A percentile compares a stretch with the other conserved stretches of the same genome.
phyloP scores from a whole-genome alignment of 495 filamentous ascomycete genomes.

The Penicillium canariense region DNA sequence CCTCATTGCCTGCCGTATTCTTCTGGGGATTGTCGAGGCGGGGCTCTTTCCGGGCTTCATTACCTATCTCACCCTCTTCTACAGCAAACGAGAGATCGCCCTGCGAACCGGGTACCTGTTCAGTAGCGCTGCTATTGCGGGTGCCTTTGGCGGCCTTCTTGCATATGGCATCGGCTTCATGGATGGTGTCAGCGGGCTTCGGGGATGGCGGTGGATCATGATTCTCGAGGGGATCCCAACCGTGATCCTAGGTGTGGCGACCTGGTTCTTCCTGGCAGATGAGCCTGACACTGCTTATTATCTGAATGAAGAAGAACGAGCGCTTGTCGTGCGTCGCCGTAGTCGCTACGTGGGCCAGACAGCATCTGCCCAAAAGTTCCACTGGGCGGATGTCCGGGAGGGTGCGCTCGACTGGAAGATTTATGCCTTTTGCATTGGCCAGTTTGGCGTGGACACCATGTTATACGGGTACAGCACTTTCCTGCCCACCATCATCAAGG shows the following conservation, averaged over 20 bases:
- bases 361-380: conserved; percentile 57
- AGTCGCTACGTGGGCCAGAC: conserved; percentile 57
- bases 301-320: conserved; percentile 58
- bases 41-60: conserved; percentile 56
- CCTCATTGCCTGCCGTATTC: conserved; percentile 53
- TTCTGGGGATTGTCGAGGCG: conserved; percentile 56
- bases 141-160: conserved; percentile 72
- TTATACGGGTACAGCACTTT: conserved; percentile 77
- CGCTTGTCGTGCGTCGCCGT: conserved; percentile 43
- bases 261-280: conserved; percentile 65
- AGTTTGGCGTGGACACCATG: conserved; percentile 71
- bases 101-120: conserved; percentile 75
- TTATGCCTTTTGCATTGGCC: conserved; percentile 59
- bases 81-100: conserved; percentile 70
- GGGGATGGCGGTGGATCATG: conserved; percentile 55
- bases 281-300: conserved; percentile 61
- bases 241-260: conserved; percentile 56
- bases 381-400: conserved; percentile 51
- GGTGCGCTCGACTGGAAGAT: conserved; percentile 64
- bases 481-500: conserved; percentile 73
- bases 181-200: conserved; percentile 61
- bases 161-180: conserved; percentile 73
- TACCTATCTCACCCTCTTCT: conserved; percentile 73
- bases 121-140: conserved; percentile 70
- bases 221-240: conserved; percentile 74